Base-by-base conservation (phyloP, 2,329 filamentous ascomycete genomes). In the Colletotrichum liriopes region DNA sequence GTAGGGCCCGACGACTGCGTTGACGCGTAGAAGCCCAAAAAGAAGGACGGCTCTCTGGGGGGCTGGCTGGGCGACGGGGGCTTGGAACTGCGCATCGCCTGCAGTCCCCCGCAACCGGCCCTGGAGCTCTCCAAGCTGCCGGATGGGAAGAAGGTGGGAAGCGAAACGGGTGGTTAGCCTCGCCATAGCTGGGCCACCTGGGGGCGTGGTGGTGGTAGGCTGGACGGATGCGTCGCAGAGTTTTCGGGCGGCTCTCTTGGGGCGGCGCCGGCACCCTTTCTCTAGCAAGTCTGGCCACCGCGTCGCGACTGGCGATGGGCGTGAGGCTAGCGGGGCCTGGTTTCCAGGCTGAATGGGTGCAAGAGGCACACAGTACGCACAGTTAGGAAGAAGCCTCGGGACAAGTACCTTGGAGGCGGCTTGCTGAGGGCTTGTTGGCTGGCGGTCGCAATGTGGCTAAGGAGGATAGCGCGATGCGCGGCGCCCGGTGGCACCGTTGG, bases 341-440 rank as follows among this genome's bases (percentile, higher is more conserved):
- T 26, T 12, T 26, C 43, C 61, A 26, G 23, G 16, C 63, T 45
- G 29, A 61, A 58, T 11, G 29, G 37, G 65, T 20, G 64, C 55
- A 29, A 41, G 51, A 41, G 20, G 65, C 56, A 52, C 69, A 72
- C 69, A 72, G 69, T 72, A 72, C 59, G 62, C 69, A 63, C 65
- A 72, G 58, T 69, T 60, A 18, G 29, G 45, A 43, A 16, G 11
- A 35, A 56, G 54, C 16, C 45, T 58, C 45, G 23, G 54, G 35
- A 35, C n/a, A 71, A 52, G 68, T 71, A 71, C 51, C 49, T 26
- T 37, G 14, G 9, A 23, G 52, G 32, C 37, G 52, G 52, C 52
- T 55, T 49, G 47, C 26, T 11, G 60, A 69, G 16, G 61, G 52
- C 60, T 55, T 60, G 49, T 51, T 68, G 65, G 68, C 64, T 61